Conservation (phyloP, 768 basidiomycete genomes). For the Tulasnella sp. region DNA sequence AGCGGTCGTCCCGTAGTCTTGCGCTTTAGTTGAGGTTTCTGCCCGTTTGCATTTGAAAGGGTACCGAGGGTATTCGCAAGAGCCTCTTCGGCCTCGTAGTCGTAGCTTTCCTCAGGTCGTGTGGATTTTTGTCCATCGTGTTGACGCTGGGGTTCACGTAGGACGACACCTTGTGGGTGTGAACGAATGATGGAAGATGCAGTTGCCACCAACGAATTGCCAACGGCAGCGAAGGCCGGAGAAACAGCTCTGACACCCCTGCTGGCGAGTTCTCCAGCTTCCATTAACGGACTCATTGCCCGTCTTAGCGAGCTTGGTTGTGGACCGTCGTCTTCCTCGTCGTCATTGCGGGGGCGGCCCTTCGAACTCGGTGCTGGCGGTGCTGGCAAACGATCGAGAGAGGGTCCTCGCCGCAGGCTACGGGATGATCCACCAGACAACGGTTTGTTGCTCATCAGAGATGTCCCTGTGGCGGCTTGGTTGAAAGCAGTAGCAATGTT, state of each 20-base stretch:
- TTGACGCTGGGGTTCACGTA: constrained; percentile 6
- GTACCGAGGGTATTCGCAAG: constrained; percentile 1
- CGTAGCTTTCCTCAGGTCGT: constrained; percentile 39
- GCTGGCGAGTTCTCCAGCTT: constrained; percentile 1
- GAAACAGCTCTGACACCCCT: constrained; percentile 8
- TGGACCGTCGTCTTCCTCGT: neutral
- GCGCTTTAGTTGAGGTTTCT: neutral
- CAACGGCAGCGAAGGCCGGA: neutral
- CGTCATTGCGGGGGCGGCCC: neutral
- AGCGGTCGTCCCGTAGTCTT: constrained; percentile 22
- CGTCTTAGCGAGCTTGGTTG: neutral
- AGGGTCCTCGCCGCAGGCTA: neutral
- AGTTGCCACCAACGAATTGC: neutral
- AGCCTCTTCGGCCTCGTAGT: constrained; percentile 65
- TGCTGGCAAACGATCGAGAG: constrained; percentile 1
- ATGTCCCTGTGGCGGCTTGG: constrained; percentile 41
- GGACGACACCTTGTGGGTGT: constrained; percentile 1
- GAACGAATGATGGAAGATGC: neutral
- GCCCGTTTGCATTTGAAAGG: neutral
- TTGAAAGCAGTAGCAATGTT: constrained; percentile 73
- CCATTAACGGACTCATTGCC: constrained; percentile 12
- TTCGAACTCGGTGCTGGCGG: constrained; percentile 2
- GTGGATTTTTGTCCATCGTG: neutral
- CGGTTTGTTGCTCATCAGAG: neutral
- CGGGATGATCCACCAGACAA: neutral